Evolutionary conservation across 1,284 basidiomycete species (phyloP).

Genomic region (Ceratobasidium sp.): DNA sequence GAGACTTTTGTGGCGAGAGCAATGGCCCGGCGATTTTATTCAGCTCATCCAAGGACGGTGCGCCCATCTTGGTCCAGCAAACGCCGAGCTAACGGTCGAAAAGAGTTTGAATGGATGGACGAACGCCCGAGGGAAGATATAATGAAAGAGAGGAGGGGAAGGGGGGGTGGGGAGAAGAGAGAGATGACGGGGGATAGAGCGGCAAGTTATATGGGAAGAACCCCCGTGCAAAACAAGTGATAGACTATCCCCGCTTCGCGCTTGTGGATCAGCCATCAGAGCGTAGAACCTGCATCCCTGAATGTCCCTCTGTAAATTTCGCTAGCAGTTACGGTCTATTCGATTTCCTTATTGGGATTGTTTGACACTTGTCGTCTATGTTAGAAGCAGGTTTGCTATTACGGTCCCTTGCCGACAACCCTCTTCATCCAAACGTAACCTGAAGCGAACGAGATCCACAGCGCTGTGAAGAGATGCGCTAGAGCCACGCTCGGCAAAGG

Average conservation of each 20-base stretch:
- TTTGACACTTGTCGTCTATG: neutral
- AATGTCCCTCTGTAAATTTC: neutral
- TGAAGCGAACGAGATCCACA: too few relatives aligned
- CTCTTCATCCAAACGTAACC: too few relatives aligned
- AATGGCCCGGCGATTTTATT: constrained; percentile 25
- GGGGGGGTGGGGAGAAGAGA: constrained; percentile 14
- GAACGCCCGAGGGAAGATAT: neutral
- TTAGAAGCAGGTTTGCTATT: neutral
- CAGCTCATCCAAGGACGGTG: constrained; percentile 33
- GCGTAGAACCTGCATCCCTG: constrained; percentile 4
- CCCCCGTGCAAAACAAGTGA: constrained; percentile 17
- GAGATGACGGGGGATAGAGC: neutral
- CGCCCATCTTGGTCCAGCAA: constrained; percentile 43
- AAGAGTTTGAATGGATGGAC: neutral
- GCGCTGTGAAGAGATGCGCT: neutral
- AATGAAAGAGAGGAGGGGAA: constrained; percentile 17
- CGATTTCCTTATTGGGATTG: neutral
- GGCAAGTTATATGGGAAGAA: constrained; percentile 12
- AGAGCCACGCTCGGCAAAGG: constrained; percentile 15
- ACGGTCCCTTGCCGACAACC: constrained; percentile 10
- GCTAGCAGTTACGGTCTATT: constrained; percentile 1
- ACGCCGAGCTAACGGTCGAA: too few relatives aligned
- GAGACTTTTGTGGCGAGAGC: constrained; percentile 23
- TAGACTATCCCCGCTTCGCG: constrained; percentile 16
- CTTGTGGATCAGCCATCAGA: constrained; percentile 9